Evolutionary conservation across 148 eudicot species (phyloP).

Genomic region (Cornus kousa): DNA sequence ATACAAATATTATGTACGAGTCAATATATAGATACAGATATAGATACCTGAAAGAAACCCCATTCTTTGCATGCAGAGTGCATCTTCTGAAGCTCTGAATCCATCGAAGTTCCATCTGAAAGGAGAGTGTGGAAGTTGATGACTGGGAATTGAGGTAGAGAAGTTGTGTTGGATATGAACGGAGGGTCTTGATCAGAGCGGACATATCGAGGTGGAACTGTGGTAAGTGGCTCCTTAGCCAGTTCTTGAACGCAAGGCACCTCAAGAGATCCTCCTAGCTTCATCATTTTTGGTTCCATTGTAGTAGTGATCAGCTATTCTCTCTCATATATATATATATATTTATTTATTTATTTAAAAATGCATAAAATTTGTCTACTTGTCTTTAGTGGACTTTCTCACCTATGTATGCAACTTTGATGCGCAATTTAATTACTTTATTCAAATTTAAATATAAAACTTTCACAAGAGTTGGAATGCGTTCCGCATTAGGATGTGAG

Average conservation of each 20-base stretch:
- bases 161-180: not conserved
- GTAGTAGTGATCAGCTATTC: not conserved
- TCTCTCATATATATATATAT: not conserved
- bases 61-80: conserved; percentile 33
- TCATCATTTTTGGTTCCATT: not conserved
- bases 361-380: too few species aligned
- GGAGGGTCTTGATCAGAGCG: conserved; percentile 15
- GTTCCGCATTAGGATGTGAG: too few species aligned
- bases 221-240: conserved; percentile 11
- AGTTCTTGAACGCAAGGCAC: conserved; percentile 32
- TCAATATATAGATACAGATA: not conserved
- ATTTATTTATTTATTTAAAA: too few species aligned
- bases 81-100: conserved; percentile 21
- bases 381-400: too few species aligned
- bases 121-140: conserved; percentile 16
- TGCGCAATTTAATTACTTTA: too few species aligned
- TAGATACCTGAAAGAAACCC: conserved; percentile 38
- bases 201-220: conserved; percentile 25
- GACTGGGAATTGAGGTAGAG: conserved; percentile 15
- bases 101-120: not conserved
- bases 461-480: too few species aligned
- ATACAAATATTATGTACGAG: too few species aligned
- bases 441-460: too few species aligned
- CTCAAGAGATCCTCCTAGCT: conserved; percentile 16
- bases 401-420: too few species aligned